A percentile compares a stretch with the other conserved stretches of the same genome.
These are phyloP conservation scores for Rhodocollybia butyracea DNA, from an alignment of 768 basidiomycete species.

Conservation along the genomic window DNA sequence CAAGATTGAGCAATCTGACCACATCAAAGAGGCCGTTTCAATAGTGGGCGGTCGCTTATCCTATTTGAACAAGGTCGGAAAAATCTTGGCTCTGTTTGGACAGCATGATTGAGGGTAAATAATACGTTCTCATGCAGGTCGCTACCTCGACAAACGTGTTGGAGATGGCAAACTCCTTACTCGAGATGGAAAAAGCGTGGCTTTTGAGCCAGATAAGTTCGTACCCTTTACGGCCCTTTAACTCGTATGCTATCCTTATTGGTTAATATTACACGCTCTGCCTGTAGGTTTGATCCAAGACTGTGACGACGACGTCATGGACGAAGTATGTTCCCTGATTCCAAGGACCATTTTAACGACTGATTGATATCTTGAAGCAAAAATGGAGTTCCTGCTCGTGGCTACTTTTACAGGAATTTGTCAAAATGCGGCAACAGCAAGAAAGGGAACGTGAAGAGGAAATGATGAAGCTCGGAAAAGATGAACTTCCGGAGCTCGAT, in stretches of 20 bases:
- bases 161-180: conserved; percentile 58
- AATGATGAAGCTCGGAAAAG: conserved; percentile 28
- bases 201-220: conserved; percentile 71
- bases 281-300: conserved; percentile 62
- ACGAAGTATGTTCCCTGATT: conserved; percentile 64
- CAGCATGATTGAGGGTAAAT: not conserved
- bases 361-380: conserved; percentile 60
- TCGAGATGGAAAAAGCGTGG: conserved; percentile 78
- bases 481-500: conserved; percentile 38
- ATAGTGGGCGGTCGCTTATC: conserved; percentile 77
- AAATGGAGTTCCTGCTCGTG: conserved; percentile 84
- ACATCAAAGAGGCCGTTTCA: conserved; percentile 47
- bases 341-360: too few relatives aligned
- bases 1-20: conserved; percentile 21
- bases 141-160: conserved; percentile 61
- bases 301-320: conserved; percentile 86
- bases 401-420: conserved; percentile 73
- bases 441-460: conserved; percentile 40
- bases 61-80: conserved; percentile 59
- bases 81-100: not conserved
- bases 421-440: conserved; percentile 52
- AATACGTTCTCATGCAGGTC: conserved; percentile 28
- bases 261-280: not conserved
- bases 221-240: conserved; percentile 10
- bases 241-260: not conserved